Evolutionary conservation across 805 yeast genomes (phyloP).

Genomic region (Yarrowia divulgata): DNA sequence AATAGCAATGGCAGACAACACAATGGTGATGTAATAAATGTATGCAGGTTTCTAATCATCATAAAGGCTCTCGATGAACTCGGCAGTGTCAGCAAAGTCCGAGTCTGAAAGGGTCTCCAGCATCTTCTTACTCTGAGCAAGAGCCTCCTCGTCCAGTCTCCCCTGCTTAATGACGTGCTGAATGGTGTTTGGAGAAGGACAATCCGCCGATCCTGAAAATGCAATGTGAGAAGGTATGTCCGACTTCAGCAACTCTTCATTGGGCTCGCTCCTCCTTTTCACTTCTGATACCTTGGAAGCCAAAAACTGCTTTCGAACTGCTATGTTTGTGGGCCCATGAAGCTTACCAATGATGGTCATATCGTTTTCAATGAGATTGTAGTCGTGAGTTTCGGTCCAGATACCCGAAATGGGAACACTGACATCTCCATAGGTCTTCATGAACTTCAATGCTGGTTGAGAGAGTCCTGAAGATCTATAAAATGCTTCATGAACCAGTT

Average conservation of each 20-base stretch:
- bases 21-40: not conserved
- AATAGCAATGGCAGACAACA: too few species aligned
- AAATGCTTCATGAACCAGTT: slow-evolving; percentile 18
- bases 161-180: not conserved
- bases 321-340: not conserved
- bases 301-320: not conserved
- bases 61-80: not conserved
- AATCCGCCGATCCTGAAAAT: not conserved
- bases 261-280: not conserved
- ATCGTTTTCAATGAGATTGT: not conserved
- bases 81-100: not conserved
- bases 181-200: not conserved
- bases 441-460: not conserved
- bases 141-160: not conserved
- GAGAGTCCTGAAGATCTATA: slow-evolving; percentile 13
- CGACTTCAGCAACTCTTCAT: not conserved
- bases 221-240: not conserved
- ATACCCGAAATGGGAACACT: not conserved
- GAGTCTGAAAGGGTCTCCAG: not conserved
- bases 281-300: not conserved
- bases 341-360: not conserved
- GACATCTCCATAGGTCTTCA: slow-evolving; percentile 9
- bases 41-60: not conserved
- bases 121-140: not conserved
- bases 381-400: slow-evolving; percentile 5